Evolutionary conservation across 495 filamentous ascomycete species (phyloP), one percentile per base, ranked within the genome.

Genomic region (Neurospora sublineolata): DNA sequence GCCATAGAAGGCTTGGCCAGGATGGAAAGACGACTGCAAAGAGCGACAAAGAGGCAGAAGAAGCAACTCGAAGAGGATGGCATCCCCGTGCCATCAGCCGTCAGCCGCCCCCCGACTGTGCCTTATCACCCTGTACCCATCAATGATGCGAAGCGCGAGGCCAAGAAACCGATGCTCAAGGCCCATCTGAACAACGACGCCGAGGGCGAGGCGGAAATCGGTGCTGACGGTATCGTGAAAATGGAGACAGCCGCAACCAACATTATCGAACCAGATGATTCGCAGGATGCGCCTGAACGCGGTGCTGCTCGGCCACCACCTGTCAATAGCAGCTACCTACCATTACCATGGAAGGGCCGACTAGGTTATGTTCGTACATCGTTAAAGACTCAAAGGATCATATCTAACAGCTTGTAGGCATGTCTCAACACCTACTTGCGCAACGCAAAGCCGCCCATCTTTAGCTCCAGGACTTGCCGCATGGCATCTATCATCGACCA

Each of bases 341-440:
- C 94, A 3, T 80, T 97, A 18, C 94, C 93, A 0, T 97, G 94
- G 94, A 95, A 93, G 83, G 95, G 94, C 1, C 86, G 94, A 42
- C 80, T 97, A 72, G 94, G 94, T 64, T 97, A 95, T 86, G 94
- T 95, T 78, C 84, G 89, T 83, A 42, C 67, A 68, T 39, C 60
- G 42, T 58, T 37, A 27, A 20, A 30, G 37, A 20, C n/a, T 14
- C 14, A 16, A 10, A 6, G 2, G 12, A 64, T 64, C 12, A 10
- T 3, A 64, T 33, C 52, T 64, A 5, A 64, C 14, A 64, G 52
- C 16, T 11, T 41, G 7, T 69, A 93, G 91, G 93, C 94, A 30
- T 97, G 93, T 77, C 84, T 99, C 30, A 94, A 94, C 79, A 98
- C 94, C 0, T 97, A 99, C 79, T 88, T 99, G 4, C 92, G 95